These are phyloP conservation scores for Anthostomella pinea DNA, from an alignment of 2,329 filamentous ascomycete species.

Conservation along the genomic window DNA sequence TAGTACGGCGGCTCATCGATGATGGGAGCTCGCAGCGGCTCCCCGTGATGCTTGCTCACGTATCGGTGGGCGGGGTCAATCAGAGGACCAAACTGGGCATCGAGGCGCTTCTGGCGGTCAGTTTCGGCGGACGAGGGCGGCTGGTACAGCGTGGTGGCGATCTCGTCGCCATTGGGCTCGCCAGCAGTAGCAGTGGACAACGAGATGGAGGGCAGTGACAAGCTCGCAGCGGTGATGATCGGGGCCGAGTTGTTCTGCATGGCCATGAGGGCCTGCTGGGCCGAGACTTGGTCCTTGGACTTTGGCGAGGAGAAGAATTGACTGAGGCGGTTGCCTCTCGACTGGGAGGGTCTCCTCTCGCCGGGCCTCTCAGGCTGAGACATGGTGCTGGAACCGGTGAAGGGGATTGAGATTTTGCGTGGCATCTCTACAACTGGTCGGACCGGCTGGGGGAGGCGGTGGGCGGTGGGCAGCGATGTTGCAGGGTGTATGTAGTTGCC, in stretches of 20 bases:
- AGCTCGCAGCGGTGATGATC: constrained; percentile 66
- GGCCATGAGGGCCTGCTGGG: constrained; percentile 65
- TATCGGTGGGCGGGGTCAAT: constrained; percentile 79
- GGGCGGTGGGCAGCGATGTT: constrained; percentile 4
- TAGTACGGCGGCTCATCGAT: constrained; percentile 97
- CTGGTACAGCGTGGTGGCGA: constrained; percentile 78
- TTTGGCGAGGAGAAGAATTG: constrained; percentile 84
- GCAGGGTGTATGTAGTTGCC: constrained; percentile 11
- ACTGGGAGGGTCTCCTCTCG: constrained; percentile 58
- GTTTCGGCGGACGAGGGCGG: constrained; percentile 83
- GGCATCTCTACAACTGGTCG: constrained; percentile 47
- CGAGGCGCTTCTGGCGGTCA: constrained; percentile 69
- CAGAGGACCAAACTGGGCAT: constrained; percentile 90
- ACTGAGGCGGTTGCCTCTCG: constrained; percentile 73
- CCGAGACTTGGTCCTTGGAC: constrained; percentile 62
- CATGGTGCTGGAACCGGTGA: constrained; percentile 49
- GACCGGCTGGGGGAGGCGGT: constrained; percentile 8
- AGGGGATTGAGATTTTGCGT: constrained; percentile 57
- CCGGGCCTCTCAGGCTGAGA: constrained; percentile 46
- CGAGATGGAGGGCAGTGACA: constrained; percentile 86
- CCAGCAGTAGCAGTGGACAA: constrained; percentile 81
- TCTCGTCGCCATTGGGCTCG: constrained; percentile 68
- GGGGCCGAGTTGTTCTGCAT: constrained; percentile 59
- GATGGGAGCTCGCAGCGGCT: constrained; percentile 75
- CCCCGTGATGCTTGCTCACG: constrained; percentile 81